Base-by-base conservation (phyloP, 2,329 filamentous ascomycete species). In the Trichoderma guizhouense region DNA sequence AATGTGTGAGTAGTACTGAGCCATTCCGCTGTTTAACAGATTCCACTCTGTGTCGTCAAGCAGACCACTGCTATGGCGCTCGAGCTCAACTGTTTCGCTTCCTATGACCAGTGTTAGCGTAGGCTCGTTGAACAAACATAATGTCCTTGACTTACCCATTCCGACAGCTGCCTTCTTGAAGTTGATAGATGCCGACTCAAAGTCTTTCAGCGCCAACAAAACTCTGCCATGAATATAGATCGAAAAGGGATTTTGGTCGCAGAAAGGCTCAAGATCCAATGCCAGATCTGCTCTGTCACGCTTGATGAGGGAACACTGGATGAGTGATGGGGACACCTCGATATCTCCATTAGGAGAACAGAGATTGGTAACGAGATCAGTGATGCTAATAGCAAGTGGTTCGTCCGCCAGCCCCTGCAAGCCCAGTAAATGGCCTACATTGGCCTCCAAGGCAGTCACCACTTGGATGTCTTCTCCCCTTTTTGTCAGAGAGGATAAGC, bases 181-280 rank as follows among this genome's bases (percentile, higher is more conserved):
- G 77, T 90, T 89, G 32, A 88, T 84, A 32, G 93, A 89, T 69
- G 96, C 95, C 51, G 89, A 86, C 72, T 89, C 88, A 79, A 91
- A 91, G 77, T 97, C 92, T 69, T 91, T 91, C 74, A 91, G 87
- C 6, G 91, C 89, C 39, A 98, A 84, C 75, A 89, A 88, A 63
- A 97, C 86, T 34, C 96, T 91, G 3, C 93, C 96, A 80, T 95
- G 93, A 5, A 98, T 87, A 78, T 99, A 99, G 75, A 86, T 92
- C 84, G 83, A 90, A 85, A 87, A 94, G 74, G 86, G 83, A 66
- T 87, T 87, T 66, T 86, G 84, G 24, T 84, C 83, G 73, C 86
- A 85, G 76, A 90, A 91, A 1, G 86, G 83, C 15, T 82, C 81
- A 30, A 91, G 84, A 73, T 90, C 86, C 34, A 86, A 76, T 15